phyloP scores from a whole-genome alignment of 2,329 filamentous ascomycete species.

The Diaporthe humulicola region DNA sequence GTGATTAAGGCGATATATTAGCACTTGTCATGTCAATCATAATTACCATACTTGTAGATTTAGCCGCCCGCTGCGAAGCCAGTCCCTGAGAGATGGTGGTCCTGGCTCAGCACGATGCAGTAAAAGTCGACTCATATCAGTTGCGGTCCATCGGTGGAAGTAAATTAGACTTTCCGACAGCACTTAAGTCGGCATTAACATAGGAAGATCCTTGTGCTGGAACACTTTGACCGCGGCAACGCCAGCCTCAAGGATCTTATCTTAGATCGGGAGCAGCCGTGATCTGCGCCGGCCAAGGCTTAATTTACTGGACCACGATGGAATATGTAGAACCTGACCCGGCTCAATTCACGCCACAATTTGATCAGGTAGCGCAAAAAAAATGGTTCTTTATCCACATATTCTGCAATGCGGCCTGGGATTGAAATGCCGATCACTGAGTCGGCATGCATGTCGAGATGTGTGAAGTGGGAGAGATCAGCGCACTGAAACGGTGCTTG shows the following conservation, averaged over 20 bases:
- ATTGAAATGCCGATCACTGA: background rate
- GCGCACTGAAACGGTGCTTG: background rate
- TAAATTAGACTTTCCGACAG: background rate
- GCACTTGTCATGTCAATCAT: background rate
- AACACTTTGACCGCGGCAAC: background rate
- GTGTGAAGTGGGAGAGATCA: background rate
- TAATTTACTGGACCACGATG: background rate
- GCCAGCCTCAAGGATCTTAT: background rate
- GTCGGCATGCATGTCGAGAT: background rate
- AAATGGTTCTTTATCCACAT: background rate
- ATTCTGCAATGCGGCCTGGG: background rate
- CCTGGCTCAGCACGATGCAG: background rate
- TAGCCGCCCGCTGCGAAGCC: background rate
- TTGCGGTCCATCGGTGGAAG: background rate
- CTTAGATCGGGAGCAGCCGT: conserved; percentile 9
- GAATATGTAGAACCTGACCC: background rate
- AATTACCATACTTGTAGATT: too few species aligned
- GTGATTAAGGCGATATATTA: background rate
- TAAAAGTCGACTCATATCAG: too few species aligned
- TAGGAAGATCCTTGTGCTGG: background rate
- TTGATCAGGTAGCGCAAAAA: background rate
- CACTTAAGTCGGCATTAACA: background rate
- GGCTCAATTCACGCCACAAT: background rate
- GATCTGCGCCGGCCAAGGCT: conserved; percentile 7
- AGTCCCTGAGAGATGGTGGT: background rate